These are phyloP conservation scores for Rhizopogon sp. DNA, from an alignment of 768 basidiomycete species.

Conservation along the genomic window DNA sequence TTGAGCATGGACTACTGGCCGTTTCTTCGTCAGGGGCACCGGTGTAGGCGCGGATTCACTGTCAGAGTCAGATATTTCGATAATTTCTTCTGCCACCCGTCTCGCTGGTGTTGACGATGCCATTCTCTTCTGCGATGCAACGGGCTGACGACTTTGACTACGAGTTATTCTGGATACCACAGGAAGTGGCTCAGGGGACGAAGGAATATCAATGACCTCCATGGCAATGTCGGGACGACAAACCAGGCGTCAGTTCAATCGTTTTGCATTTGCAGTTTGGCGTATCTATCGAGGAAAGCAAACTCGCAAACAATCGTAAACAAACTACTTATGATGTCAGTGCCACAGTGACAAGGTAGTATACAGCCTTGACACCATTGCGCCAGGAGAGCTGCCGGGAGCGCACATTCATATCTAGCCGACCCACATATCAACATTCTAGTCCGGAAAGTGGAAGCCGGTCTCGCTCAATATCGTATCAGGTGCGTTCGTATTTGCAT, in stretches of 20 bases:
- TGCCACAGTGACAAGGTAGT: too few species aligned
- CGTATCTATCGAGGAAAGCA: too few species aligned
- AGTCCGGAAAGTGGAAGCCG: too few species aligned
- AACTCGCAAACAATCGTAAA: too few species aligned
- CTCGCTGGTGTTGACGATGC: neutral
- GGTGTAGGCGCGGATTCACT: slow-evolving; percentile 21
- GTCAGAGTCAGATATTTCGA: slow-evolving; percentile 52
- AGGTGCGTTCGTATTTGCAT: too few species aligned
- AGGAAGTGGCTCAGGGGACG: slow-evolving; percentile 18
- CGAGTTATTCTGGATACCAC: slow-evolving; percentile 12
- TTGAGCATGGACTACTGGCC: neutral
- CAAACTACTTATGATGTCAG: too few species aligned
- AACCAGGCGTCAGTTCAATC: neutral
- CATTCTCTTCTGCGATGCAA: slow-evolving; percentile 8
- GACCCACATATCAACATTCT: too few species aligned
- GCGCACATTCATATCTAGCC: too few species aligned
- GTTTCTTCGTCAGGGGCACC: slow-evolving; percentile 1
- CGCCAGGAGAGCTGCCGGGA: too few species aligned
- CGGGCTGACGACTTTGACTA: slow-evolving; percentile 15
- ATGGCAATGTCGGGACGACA: slow-evolving; percentile 2
- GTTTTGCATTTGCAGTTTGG: neutral
- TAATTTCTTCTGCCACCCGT: slow-evolving; percentile 26
- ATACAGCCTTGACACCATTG: too few species aligned
- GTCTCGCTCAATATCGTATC: too few species aligned
- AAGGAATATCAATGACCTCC: slow-evolving; percentile 21